Evolutionary conservation across 768 basidiomycete genomes (phyloP).

Genomic region (Agaricus bisporus): DNA sequence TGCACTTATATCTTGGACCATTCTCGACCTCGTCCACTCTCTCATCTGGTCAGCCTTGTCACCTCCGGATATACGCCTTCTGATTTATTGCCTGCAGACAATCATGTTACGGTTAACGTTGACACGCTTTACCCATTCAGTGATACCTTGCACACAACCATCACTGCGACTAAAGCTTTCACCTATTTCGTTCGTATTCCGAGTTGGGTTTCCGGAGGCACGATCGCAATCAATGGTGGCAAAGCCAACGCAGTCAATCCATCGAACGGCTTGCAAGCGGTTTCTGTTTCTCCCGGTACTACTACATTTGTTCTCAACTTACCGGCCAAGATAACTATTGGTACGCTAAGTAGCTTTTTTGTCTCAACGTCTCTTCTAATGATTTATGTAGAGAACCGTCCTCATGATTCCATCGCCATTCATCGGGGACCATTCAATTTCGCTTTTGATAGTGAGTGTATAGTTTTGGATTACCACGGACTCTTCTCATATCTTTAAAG

Average conservation of each 20-base stretch:
- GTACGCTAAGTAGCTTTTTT: conserved; percentile 16
- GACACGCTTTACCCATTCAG: conserved; percentile 49
- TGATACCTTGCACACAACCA: conserved; percentile 39
- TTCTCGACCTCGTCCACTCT: conserved; percentile 36
- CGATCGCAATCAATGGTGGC: conserved; percentile 36
- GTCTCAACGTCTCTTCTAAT: background rate
- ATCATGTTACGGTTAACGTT: conserved; percentile 36
- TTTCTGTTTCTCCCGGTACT: conserved; percentile 32
- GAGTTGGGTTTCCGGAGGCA: conserved; percentile 42
- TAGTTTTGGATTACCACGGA: background rate
- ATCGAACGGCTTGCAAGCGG: conserved; percentile 37
- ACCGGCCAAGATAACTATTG: conserved; percentile 40
- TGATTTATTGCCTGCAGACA: conserved; percentile 23
- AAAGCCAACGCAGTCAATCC: conserved; percentile 31
- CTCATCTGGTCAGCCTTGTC: conserved; percentile 24
- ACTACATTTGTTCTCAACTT: conserved; percentile 39
- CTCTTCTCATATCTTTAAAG: conserved; percentile 12
- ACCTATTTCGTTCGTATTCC: conserved; percentile 45
- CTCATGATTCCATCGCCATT: conserved; percentile 45
- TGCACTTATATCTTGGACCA: conserved; percentile 44
- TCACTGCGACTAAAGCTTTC: conserved; percentile 35
- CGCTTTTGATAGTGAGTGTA: conserved; percentile 41
- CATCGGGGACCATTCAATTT: conserved; percentile 51
- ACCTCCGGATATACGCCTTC: conserved; percentile 17
- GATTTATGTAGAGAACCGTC: conserved; percentile 34